Evolutionary conservation across 2,329 filamentous ascomycete genomes (phyloP).

Genomic region (Penicillium brevicompactum): DNA sequence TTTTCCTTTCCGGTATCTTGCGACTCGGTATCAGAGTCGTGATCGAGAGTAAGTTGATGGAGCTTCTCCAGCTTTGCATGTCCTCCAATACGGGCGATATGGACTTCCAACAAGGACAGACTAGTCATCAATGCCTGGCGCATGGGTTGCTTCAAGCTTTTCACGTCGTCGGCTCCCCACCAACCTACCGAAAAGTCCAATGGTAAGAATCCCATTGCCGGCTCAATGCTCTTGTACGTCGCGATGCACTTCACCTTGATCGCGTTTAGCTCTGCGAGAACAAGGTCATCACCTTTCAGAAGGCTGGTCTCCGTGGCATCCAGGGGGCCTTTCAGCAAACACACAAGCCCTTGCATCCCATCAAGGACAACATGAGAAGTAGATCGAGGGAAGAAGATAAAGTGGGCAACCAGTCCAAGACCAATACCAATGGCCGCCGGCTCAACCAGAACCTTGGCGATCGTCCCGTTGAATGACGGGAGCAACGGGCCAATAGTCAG

Average conservation of each 20-base stretch:
- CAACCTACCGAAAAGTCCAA: conserved; percentile 51
- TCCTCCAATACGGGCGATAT: conserved; percentile 37
- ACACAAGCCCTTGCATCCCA: conserved; percentile 33
- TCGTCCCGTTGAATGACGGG: conserved; percentile 42
- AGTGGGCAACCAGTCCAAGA: conserved; percentile 46
- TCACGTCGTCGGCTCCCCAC: conserved; percentile 51
- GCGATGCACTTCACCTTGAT: conserved; percentile 39
- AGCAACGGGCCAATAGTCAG: conserved; percentile 48
- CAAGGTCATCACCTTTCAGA: conserved; percentile 14
- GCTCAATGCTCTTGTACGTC: conserved; percentile 42
- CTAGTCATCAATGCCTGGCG: conserved; percentile 39
- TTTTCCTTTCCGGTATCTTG: conserved; percentile 16
- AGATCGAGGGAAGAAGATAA: conserved; percentile 54
- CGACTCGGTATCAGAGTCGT: conserved; percentile 4
- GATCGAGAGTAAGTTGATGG: conserved; percentile 10
- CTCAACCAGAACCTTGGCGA: conserved; percentile 46
- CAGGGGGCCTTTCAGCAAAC: conserved; percentile 31
- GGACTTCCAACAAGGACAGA: conserved; percentile 47
- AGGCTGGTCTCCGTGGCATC: conserved; percentile 30
- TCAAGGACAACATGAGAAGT: conserved; percentile 49
- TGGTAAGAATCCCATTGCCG: conserved; percentile 47
- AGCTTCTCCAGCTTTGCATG: conserved; percentile 21
- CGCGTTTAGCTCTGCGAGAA: conserved; percentile 27
- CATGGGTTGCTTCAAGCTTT: conserved; percentile 38
- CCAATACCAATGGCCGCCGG: conserved; percentile 52